Evolutionary conservation across 805 yeast genomes (phyloP).

Genomic region (Lipomyces lipofer): DNA sequence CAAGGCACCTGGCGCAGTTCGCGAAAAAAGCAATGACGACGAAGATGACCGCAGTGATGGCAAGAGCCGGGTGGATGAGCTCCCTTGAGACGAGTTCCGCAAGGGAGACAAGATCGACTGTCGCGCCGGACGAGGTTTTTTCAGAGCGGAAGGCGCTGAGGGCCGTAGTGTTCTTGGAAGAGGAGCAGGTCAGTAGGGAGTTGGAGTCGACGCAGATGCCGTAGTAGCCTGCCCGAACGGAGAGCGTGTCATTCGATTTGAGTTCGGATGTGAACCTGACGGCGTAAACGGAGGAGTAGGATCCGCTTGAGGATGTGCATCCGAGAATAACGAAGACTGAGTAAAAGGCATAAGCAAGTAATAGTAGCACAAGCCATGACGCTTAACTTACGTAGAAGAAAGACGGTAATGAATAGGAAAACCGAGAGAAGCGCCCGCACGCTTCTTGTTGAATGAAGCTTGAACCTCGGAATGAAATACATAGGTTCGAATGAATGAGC

Average conservation of each 20-base stretch:
- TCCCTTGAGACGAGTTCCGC: conserved; percentile 33
- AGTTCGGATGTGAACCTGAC: conserved; percentile 14
- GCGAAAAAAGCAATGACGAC: conserved; percentile 36
- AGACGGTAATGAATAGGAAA: conserved; percentile 17
- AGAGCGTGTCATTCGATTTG: conserved; percentile 8
- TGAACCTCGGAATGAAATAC: too few relatives aligned
- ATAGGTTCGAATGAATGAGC: too few relatives aligned
- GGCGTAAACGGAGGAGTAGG: conserved; percentile 27
- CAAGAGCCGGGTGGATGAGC: conserved; percentile 44
- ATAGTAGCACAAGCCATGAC: too few relatives aligned
- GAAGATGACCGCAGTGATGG: conserved; percentile 42
- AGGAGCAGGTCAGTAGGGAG: conserved; percentile 4
- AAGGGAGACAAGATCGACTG: conserved; percentile 24
- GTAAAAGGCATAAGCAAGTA: too few relatives aligned
- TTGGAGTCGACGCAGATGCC: conserved; percentile 22
- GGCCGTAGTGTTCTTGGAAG: conserved; percentile 7
- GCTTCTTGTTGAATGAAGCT: conserved; percentile 7
- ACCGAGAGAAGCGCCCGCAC: conserved; percentile 7
- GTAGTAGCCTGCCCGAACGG: conserved; percentile 21
- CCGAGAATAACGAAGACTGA: conserved; percentile 17
- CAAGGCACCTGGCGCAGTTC: background rate
- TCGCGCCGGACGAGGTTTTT: conserved; percentile 10
- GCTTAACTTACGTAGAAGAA: conserved; percentile 16
- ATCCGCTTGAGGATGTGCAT: conserved; percentile 12
- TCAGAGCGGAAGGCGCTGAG: conserved; percentile 1